Evolutionary conservation across 148 eudicot genomes (phyloP).

Genomic region (Cornus suecica): DNA sequence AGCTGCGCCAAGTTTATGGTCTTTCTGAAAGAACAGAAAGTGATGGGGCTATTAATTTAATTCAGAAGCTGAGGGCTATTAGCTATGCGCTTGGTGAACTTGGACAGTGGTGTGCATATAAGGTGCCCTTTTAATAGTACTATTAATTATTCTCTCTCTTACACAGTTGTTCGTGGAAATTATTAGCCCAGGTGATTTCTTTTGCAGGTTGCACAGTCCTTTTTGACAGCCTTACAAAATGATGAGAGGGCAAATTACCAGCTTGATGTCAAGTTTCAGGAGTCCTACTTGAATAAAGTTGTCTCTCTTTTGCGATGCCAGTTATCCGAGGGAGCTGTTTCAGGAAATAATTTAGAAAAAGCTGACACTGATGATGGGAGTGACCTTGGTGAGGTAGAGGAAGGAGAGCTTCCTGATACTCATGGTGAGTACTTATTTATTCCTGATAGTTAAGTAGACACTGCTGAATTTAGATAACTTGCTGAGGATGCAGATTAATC

Average conservation of each 20-base stretch:
- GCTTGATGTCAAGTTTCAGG: slow-evolving; percentile 97
- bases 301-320: slow-evolving; percentile 83
- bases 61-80: slow-evolving; percentile 93
- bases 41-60: slow-evolving; percentile 96
- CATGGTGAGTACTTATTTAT: slow-evolving; percentile 54
- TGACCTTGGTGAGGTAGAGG: slow-evolving; percentile 71
- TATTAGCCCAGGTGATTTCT: slow-evolving; percentile 13
- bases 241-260: slow-evolving; percentile 96
- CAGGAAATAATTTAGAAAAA: slow-evolving; percentile 36
- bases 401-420: slow-evolving; percentile 94
- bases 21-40: slow-evolving; percentile 99
- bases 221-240: slow-evolving; percentile 86
- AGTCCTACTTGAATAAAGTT: slow-evolving; percentile 79
- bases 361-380: slow-evolving; percentile 27
- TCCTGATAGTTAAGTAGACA: slow-evolving; percentile 5
- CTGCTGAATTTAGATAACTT: slow-evolving; percentile 7
- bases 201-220: slow-evolving; percentile 88
- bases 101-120: slow-evolving; percentile 99
- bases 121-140: slow-evolving; percentile 45
- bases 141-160: not conserved
- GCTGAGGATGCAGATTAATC: not conserved
- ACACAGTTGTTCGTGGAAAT: not conserved
- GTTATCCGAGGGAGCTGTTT: slow-evolving; percentile 78
- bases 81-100: slow-evolving; percentile 96
- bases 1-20: slow-evolving; percentile 94